Conservation (phyloP, 169 alveolate genomes). For the Besnoitia besnoiti region DNA sequence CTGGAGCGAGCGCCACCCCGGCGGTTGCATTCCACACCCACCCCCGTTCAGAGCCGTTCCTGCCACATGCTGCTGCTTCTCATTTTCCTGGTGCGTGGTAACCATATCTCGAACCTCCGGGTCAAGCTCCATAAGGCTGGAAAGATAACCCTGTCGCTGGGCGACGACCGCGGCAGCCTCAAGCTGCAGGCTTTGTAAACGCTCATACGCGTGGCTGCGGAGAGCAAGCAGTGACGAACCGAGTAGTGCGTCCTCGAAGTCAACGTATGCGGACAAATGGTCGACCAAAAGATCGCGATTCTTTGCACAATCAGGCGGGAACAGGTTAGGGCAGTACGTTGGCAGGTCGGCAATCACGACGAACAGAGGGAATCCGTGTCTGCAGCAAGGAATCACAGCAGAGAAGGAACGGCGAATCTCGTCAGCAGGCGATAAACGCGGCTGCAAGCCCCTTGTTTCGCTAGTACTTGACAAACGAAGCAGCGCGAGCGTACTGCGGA, state of each 20-base stretch:
- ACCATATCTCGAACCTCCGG: neutral
- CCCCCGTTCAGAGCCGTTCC: too few species aligned
- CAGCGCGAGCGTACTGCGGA: too few species aligned
- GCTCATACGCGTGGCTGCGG: slow-evolving; percentile 21
- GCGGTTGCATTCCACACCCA: too few species aligned
- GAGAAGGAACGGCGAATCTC: neutral
- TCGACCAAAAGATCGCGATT: neutral
- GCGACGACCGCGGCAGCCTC: slow-evolving; percentile 34
- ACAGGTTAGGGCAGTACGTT: slow-evolving; percentile 27
- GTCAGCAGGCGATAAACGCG: too few species aligned
- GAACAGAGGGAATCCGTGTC: slow-evolving; percentile 40
- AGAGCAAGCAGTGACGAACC: neutral
- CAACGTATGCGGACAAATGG: neutral
- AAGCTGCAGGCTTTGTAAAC: neutral
- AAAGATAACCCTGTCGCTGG: neutral
- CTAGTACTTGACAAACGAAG: too few species aligned
- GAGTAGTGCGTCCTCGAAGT: neutral
- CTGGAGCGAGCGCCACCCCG: neutral
- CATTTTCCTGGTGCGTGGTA: neutral
- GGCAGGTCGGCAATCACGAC: neutral
- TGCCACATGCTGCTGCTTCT: neutral
- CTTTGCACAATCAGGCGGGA: neutral
- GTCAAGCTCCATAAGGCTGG: neutral
- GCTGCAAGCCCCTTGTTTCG: too few species aligned
- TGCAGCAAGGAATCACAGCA: neutral